A percentile compares a stretch with the other conserved stretches of the same genome.
phyloP scores from a whole-genome alignment of 192 early-diverging fungal genomes.

The Linderina pennispora region DNA sequence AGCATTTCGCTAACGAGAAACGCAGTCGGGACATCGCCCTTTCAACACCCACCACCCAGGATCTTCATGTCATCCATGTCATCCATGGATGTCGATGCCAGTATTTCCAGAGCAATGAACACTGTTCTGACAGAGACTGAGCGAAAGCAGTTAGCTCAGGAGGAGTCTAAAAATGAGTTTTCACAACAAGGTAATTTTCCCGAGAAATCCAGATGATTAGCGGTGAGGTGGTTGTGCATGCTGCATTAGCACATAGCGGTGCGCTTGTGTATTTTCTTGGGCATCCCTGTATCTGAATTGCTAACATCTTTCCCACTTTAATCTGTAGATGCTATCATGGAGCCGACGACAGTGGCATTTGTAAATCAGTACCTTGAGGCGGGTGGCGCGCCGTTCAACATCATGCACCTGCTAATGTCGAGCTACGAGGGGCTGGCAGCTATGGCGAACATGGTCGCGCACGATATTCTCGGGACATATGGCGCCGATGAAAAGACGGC shows the following conservation, averaged over 20 bases:
- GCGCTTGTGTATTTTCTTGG: no score
- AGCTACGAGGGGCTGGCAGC: constrained; percentile 43
- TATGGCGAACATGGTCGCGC: constrained; percentile 29
- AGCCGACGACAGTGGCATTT: constrained; percentile 25
- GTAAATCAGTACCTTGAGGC: constrained; percentile 34
- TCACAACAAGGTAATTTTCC: constrained; percentile 36
- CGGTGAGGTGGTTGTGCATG: no score
- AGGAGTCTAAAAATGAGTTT: constrained; percentile 32
- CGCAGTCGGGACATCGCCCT: no score
- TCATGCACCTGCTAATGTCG: constrained; percentile 27
- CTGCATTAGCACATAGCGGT: no score
- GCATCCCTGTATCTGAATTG: no score
- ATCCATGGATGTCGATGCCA: constrained; percentile 1
- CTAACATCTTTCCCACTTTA: no score
- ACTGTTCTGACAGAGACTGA: constrained; percentile 15
- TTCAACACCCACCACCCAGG: no score
- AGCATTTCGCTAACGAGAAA: no score
- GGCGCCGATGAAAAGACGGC: constrained; percentile 4
- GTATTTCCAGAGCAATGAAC: not conserved
- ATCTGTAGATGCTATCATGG: constrained; percentile 49
- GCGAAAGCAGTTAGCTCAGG: constrained; percentile 20
- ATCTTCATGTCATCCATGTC: no score
- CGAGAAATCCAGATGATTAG: no score
- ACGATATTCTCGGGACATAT: constrained; percentile 10
- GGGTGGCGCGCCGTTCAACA: constrained; percentile 41